Base-by-base conservation (phyloP, 805 yeast species). In the Sporopachydermia lactativora region DNA sequence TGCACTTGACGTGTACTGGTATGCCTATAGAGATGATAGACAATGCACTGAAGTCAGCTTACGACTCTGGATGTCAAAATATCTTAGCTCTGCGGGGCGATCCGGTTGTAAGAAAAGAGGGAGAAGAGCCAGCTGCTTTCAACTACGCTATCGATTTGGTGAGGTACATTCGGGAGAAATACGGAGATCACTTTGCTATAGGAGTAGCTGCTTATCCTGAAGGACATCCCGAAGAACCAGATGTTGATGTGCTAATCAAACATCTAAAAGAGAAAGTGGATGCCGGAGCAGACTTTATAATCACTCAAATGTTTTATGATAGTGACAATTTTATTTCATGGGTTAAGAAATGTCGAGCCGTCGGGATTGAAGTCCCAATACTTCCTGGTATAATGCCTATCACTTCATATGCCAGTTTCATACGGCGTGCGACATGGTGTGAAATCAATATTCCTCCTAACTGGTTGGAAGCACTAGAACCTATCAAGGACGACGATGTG, bases 381-480 rank as follows among this genome's bases (percentile, higher is more conserved):
- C 79, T 92, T 44, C 98, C 98, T 1, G 98, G 98, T 11, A 86
- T 92, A 59, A 92, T 92, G 98, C 98, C 98, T 16, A 88, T 92
- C 43, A 77, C 94, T n/a, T 84, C 96, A 3, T 88, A 89, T 61
- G 81, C 94, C 17, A 76, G 95, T 3, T 92, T 92, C 57, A 60
- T 86, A 47, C 79, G 98, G 65, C 75, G 98, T 58, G 95, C 96
- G 15, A 76, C 76, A 41, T 92, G 98, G 98, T 85, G 94, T 44
- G 81, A 82, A 53, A 78, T 92, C 50, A 60, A 70, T 35, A 70
- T 92, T 44, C 98, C 98, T 3, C 69, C 71, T 45, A 68, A 72
- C 39, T 86, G 88, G 58, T 59, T 75, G 48, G 75, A 73, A 17
- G 71, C 62, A 36, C 68, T 92, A 51, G 86, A 81, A 39, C 85